Evolutionary conservation across 495 filamentous ascomycete species (phyloP), one percentile per base, ranked within the genome.

Genomic region (Penicillium canariense): DNA sequence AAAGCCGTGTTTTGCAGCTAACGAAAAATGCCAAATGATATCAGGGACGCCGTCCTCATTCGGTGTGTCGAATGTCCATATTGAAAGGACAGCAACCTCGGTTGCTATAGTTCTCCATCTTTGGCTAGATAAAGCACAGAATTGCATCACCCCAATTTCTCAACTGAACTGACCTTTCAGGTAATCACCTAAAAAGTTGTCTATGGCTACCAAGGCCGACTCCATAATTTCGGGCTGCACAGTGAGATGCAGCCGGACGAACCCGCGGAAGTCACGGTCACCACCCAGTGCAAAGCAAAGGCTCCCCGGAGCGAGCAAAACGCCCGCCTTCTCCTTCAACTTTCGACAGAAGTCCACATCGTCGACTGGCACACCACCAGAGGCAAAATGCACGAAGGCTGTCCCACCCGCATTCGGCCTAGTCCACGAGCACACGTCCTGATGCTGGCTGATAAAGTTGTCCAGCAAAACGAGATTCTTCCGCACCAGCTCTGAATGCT

Each of bases 191-290:
- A 57, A 31, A 42, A 47, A 57, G 9, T 46, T 48, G n/a, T 28
- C 43, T 15, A 58, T 34, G 14, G 44, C 55, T 1, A 17, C 44
- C 50, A 58, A 42, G 5, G 43, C 50, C 22, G 10, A n/a, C n/a
- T 52, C 31, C 39, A 61, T 30, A 7, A 45, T 28, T 23, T 30
- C 54, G 9, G 48, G 44, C 5, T 31, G 30, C 11, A 25, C 38
- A 12, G 58, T 61, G 17, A 58, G 14, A 49, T 61, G 58, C 23
- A 56, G 26, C 4, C 58, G 42, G 12, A 61, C 54, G 38, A 53
- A 61, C 28, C 58, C 58, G 12, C 46, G 31, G 15, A 61, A 50
- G 9, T 49, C 54, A 18, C 50, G 35, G 32, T 25, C 43, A 20
- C 18, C 48, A 28, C 14, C 6, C 7, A 11, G 3, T 5, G 54